phyloP scores from a whole-genome alignment of 441 rosid species.

The Pelargonium cotyledonis region DNA sequence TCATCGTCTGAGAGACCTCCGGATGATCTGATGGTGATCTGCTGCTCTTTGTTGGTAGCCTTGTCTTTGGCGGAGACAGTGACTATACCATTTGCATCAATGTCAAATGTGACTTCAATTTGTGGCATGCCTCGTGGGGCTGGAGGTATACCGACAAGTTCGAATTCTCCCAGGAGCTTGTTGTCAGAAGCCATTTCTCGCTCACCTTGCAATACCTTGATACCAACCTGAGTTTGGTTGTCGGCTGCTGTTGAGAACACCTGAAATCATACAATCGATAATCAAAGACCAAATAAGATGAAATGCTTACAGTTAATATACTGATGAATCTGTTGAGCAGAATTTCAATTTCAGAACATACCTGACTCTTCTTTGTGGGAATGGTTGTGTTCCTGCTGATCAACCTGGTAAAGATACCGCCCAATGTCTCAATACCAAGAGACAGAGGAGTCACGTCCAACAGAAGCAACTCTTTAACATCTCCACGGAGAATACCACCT shows the following conservation, averaged over 20 bases:
- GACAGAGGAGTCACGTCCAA: constrained; percentile 93
- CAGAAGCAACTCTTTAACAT: constrained; percentile 83
- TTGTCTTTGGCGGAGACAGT: constrained; percentile 96
- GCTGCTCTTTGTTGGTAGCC: constrained; percentile 82
- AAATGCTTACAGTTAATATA: too few relatives aligned
- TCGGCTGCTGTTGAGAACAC: constrained; percentile 95
- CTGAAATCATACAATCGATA: constrained; percentile 28
- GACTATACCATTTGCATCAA: constrained; percentile 93
- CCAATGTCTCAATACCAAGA: constrained; percentile 93
- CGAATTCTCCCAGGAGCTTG: constrained; percentile 80
- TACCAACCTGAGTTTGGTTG: constrained; percentile 94
- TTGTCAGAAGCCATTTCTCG: constrained; percentile 93
- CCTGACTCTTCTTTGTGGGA: constrained; percentile 98
- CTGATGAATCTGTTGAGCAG: neutral
- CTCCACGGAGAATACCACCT: constrained; percentile 96
- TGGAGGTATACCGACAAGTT: constrained; percentile 85
- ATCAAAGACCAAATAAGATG: too few relatives aligned
- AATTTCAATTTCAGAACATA: constrained; percentile 14
- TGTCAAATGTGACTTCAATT: constrained; percentile 89
- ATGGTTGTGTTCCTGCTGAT: constrained; percentile 85
- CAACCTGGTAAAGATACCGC: constrained; percentile 83
- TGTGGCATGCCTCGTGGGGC: constrained; percentile 90
- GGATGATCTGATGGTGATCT: constrained; percentile 88
- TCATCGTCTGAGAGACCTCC: constrained; percentile 91
- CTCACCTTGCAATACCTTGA: constrained; percentile 93